Percentiles rank a stretch among this genome's conserved stretches.
phyloP scores from a whole-genome alignment of 306 rosid species.

The Quercus aquifolioides region DNA sequence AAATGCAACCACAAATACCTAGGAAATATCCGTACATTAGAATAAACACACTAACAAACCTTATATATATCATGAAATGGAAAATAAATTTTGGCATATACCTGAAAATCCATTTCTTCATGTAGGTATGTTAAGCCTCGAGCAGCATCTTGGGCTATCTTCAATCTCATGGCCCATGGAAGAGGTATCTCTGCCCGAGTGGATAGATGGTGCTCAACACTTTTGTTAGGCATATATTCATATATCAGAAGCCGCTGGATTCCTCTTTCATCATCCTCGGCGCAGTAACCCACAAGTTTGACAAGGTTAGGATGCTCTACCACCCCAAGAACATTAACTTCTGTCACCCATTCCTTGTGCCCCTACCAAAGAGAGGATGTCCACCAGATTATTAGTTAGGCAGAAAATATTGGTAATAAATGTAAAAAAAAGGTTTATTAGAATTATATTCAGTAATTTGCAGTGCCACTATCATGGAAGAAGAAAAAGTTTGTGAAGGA shows the following conservation, averaged over 20 bases:
- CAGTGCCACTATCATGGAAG: neutral
- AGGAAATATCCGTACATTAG: neutral
- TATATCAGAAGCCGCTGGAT: conserved; percentile 87
- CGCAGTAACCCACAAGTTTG: conserved; percentile 92
- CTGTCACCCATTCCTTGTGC: conserved; percentile 98
- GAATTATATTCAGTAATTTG: neutral
- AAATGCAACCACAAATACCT: neutral
- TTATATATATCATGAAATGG: neutral
- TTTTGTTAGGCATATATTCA: conserved; percentile 82
- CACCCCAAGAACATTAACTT: conserved; percentile 95
- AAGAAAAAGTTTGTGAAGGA: neutral
- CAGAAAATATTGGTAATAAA: neutral
- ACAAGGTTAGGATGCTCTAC: conserved; percentile 96
- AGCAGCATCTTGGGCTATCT: conserved; percentile 88
- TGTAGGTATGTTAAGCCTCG: conserved; percentile 87
- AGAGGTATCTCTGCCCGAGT: conserved; percentile 60
- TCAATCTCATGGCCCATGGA: conserved; percentile 77
- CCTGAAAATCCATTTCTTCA: conserved; percentile 95
- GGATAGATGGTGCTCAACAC: conserved; percentile 78
- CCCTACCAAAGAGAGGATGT: conserved; percentile 50
- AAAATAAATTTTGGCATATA: conserved; percentile 19
- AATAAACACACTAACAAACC: conserved; percentile 3
- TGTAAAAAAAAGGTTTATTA: neutral
- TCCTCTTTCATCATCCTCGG: conserved; percentile 98
- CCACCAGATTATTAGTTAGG: neutral